These are phyloP conservation scores for Luffa acutangula DNA, from an alignment of 306 rosid species.

Conservation along the genomic window DNA sequence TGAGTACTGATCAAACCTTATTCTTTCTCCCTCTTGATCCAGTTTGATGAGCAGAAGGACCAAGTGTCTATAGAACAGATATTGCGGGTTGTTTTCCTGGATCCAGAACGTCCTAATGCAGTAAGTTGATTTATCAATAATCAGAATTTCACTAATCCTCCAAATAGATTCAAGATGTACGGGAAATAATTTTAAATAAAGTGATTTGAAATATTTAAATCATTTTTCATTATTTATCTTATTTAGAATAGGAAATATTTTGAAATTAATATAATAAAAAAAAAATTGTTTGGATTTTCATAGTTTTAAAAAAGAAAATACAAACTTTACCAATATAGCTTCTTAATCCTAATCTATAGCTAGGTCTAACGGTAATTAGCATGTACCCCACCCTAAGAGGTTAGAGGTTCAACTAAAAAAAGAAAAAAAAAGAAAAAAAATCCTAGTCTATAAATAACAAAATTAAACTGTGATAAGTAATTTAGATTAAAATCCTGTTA, in stretches of 20 bases:
- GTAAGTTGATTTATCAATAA: slow-evolving; percentile 29
- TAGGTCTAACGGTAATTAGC: no score
- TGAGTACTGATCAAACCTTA: neutral
- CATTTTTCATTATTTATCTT: neutral
- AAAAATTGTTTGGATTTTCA: neutral
- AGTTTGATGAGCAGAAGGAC: slow-evolving; percentile 96
- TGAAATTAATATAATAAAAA: neutral
- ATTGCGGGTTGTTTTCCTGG: slow-evolving; percentile 76
- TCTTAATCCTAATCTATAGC: no score
- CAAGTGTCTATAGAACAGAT: slow-evolving; percentile 85
- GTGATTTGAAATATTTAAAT: neutral
- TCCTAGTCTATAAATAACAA: neutral
- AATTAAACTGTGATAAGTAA: neutral
- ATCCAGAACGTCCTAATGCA: slow-evolving; percentile 69
- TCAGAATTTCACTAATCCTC: neutral
- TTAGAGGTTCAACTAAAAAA: no score
- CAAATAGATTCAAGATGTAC: neutral
- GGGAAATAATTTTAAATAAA: neutral
- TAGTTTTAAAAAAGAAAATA: neutral
- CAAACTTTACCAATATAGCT: neutral
- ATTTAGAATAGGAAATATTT: neutral
- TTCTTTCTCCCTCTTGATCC: slow-evolving; percentile 13
- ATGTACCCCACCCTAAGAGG: no score
- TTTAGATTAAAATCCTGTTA: neutral
- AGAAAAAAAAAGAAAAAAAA: no score